Conservation (phyloP, 2,329 filamentous ascomycete species). For the Colletotrichum noveboracense region DNA sequence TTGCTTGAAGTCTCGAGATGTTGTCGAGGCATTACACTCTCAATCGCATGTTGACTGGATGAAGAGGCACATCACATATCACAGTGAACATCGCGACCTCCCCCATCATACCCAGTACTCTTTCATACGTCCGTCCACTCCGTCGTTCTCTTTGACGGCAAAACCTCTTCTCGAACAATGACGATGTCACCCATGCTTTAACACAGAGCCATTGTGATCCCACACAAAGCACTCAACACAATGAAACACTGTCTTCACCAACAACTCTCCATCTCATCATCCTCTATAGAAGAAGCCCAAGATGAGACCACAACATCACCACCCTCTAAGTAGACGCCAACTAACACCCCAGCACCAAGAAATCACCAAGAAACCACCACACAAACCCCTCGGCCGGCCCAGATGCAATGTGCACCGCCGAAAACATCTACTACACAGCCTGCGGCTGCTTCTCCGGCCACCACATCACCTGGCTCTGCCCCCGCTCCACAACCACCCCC, state of each 20-base stretch:
- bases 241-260: neutral
- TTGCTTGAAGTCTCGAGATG: neutral
- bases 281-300: neutral
- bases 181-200: neutral
- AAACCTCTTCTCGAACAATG: neutral
- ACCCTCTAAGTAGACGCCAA: neutral
- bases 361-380: neutral
- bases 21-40: neutral
- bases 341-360: neutral
- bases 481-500: neutral
- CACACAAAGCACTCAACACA: neutral
- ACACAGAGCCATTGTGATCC: neutral
- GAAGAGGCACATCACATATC: neutral
- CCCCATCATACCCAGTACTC: neutral
- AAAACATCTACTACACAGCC: constrained; percentile 14
- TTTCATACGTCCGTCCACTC: rapidly evolving
- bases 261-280: neutral
- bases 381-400: neutral
- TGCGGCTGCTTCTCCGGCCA: constrained; percentile 18
- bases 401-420: constrained; percentile 17
- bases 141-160: neutral
- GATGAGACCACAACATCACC: neutral
- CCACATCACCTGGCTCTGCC: constrained; percentile 3
- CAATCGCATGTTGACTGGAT: neutral
- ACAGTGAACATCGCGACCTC: neutral